Conservation (phyloP, 805 yeast genomes). For the Brettanomyces bruxellensis region DNA sequence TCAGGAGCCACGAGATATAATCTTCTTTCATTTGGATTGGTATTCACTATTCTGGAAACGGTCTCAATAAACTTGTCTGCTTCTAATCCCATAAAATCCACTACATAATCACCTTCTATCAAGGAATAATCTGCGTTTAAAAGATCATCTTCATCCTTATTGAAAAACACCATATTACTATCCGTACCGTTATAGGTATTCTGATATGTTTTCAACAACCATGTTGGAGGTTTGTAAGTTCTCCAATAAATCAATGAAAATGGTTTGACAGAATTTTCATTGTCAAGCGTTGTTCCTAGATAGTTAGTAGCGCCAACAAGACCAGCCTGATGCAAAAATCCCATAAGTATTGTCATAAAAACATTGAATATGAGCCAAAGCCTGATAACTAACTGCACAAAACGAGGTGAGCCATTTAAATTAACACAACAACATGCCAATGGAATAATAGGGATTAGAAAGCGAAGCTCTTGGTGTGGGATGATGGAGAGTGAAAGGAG, state of each 20-base stretch:
- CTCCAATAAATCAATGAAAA: slow-evolving; percentile 78
- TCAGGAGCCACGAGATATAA: slow-evolving; percentile 21
- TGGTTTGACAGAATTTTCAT: slow-evolving; percentile 16
- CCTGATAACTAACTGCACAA: slow-evolving; percentile 20
- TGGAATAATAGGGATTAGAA: slow-evolving; percentile 73
- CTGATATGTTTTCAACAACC: slow-evolving; percentile 37
- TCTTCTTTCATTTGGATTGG: neutral
- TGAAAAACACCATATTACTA: slow-evolving; percentile 1
- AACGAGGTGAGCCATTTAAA: neutral
- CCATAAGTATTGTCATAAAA: slow-evolving; percentile 56
- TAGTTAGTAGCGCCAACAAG: slow-evolving; percentile 55
- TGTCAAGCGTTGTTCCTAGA: slow-evolving; percentile 15
- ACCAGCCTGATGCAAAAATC: slow-evolving; percentile 86
- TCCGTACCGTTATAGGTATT: neutral
- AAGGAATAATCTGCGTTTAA: slow-evolving; percentile 7
- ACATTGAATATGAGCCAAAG: slow-evolving; percentile 62
- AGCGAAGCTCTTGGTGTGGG: slow-evolving; percentile 93
- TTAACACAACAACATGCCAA: slow-evolving; percentile 20
- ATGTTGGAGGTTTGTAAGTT: slow-evolving; percentile 88
- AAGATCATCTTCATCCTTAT: slow-evolving; percentile 17
- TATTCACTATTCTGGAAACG: slow-evolving; percentile 2
- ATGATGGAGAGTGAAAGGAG: slow-evolving; percentile 51
- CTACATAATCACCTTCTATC: slow-evolving; percentile 11
- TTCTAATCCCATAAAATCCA: slow-evolving; percentile 41
- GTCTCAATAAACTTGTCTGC: slow-evolving; percentile 13